phyloP scores from a whole-genome alignment of 2,329 filamentous ascomycete species.

The Sporothrix pseudoabietina region DNA sequence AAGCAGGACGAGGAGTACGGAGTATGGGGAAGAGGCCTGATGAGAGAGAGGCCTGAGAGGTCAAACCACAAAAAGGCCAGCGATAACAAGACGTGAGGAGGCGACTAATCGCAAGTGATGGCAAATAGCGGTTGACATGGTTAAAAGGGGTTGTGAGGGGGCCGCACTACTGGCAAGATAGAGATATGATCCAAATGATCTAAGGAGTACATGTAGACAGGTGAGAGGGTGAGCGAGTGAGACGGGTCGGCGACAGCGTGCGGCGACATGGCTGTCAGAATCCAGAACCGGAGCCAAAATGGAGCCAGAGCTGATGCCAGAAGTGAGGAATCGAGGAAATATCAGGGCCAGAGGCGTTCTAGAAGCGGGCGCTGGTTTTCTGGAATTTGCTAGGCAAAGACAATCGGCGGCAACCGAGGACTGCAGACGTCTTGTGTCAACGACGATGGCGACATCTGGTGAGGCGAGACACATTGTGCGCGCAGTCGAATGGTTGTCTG shows the following conservation, averaged over 20 bases:
- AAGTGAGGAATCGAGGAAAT: neutral
- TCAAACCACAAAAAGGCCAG: too few relatives aligned
- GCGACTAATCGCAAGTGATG: neutral
- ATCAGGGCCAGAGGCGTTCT: neutral
- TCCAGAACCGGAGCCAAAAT: neutral
- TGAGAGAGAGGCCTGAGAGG: neutral
- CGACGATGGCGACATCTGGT: conserved; percentile 13
- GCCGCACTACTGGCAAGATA: neutral
- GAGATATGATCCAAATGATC: neutral
- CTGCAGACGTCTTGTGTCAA: neutral
- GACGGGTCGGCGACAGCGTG: conserved; percentile 5
- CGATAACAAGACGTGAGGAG: conserved; percentile 6
- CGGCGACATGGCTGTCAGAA: conserved; percentile 3
- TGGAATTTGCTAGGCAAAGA: neutral
- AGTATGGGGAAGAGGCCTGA: conserved; percentile 10
- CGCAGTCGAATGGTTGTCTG: neutral
- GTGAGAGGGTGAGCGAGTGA: neutral
- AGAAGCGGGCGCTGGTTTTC: neutral
- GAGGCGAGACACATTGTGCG: neutral
- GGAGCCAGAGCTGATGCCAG: neutral
- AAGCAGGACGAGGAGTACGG: neutral
- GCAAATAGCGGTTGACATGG: neutral
- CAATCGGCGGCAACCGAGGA: conserved; percentile 1
- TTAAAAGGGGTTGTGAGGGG: neutral
- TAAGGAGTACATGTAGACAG: too few relatives aligned